phyloP scores from a whole-genome alignment of 345 rosid species.

The Clarkia xantiana region DNA sequence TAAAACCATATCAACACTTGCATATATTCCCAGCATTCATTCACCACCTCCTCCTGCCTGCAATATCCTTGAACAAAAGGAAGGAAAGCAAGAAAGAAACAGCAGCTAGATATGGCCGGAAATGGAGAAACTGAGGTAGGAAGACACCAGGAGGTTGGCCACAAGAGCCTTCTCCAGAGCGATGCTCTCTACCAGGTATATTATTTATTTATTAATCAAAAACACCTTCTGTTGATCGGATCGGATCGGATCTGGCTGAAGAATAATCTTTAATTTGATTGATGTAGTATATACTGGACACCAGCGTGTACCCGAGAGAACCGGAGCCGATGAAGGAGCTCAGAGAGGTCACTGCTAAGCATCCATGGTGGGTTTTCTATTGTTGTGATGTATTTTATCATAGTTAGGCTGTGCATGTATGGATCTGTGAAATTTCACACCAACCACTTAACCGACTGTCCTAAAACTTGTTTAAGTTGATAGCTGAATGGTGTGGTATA shows the following conservation, averaged over 20 bases:
- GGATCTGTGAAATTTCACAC: no score
- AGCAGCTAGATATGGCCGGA: constrained; percentile 26
- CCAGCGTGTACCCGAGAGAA: constrained; percentile 95
- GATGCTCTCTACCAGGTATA: constrained; percentile 89
- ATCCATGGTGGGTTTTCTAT: constrained; percentile 53
- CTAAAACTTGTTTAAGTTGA: not conserved
- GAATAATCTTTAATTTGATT: not conserved
- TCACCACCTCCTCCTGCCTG: no score
- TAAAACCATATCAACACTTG: not conserved
- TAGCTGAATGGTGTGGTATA: no score
- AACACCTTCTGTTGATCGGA: not conserved
- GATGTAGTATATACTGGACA: constrained; percentile 77
- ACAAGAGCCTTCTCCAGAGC: constrained; percentile 85
- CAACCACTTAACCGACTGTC: no score
- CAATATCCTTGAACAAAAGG: not conserved
- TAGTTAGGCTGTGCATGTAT: no score
- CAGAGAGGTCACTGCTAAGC: constrained; percentile 85
- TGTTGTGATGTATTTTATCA: no score
- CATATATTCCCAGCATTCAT: not conserved
- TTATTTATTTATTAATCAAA: not conserved
- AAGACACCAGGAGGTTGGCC: constrained; percentile 86
- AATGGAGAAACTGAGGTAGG: constrained; percentile 36
- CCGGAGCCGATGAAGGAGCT: constrained; percentile 94
- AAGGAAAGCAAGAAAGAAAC: not conserved
- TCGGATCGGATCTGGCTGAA: not conserved